A percentile compares a stretch with the other conserved stretches of the same genome.
phyloP scores from a whole-genome alignment of 768 basidiomycete genomes.

The Mycena amicta region DNA sequence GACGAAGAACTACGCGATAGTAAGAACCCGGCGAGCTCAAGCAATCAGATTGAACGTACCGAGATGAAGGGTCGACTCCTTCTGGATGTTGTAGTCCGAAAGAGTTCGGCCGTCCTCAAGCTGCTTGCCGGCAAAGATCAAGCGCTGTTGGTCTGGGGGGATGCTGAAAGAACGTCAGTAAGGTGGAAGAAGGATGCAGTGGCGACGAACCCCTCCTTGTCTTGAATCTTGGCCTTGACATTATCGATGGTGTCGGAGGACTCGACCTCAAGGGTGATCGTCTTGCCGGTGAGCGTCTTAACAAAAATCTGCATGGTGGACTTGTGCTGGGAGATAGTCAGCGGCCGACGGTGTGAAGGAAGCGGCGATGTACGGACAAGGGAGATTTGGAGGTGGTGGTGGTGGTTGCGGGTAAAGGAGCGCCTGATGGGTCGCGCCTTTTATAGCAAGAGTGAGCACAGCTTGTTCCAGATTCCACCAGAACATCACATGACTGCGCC shows the following conservation, averaged over 20 bases:
- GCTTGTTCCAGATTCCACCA: background rate
- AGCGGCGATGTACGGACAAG: too few species aligned
- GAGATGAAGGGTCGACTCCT: constrained; percentile 79
- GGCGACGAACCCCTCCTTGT: constrained; percentile 69
- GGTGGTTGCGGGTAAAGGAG: constrained; percentile 49
- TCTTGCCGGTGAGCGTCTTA: constrained; percentile 89
- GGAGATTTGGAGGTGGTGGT: constrained; percentile 16
- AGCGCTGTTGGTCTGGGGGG: constrained; percentile 88
- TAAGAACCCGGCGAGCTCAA: too few species aligned
- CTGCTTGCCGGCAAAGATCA: constrained; percentile 97
- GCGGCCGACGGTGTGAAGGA: too few species aligned
- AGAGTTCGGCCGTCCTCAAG: constrained; percentile 92
- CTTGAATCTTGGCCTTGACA: constrained; percentile 83
- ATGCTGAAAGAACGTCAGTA: constrained; percentile 40
- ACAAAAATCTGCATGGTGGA: constrained; percentile 84
- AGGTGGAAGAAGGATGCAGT: background rate
- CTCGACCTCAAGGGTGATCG: constrained; percentile 87
- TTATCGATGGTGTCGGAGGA: constrained; percentile 78
- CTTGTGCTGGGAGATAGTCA: too few species aligned
- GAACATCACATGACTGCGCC: background rate
- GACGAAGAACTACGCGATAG: constrained; percentile 88
- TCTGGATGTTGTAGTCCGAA: constrained; percentile 92
- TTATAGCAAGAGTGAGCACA: background rate
- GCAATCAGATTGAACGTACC: too few species aligned
- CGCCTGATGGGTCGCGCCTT: constrained; percentile 54